phyloP scores from a whole-genome alignment of 257 asterid genomes.

The Salvia miltiorrhiza region DNA sequence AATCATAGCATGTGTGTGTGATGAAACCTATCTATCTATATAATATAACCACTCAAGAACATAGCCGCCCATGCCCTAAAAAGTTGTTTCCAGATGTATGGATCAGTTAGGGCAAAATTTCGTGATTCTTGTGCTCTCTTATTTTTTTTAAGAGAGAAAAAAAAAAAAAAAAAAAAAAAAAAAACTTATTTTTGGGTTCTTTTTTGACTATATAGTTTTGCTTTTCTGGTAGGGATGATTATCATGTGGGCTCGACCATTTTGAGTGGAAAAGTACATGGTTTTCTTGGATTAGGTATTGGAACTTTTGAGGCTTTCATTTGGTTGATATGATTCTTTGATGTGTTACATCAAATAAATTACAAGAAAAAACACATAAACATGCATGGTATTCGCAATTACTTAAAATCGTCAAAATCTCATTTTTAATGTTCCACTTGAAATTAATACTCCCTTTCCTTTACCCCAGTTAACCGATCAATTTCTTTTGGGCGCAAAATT shows the following conservation, averaged over 20 bases:
- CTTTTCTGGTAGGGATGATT: neutral
- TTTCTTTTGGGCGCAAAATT: no score
- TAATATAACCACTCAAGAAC: conserved; percentile 5
- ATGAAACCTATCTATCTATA: neutral
- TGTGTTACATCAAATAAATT: neutral
- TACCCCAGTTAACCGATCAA: no score
- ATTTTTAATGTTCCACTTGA: no score
- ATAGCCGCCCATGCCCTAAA: conserved; percentile 26
- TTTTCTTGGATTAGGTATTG: neutral
- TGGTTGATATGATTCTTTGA: neutral
- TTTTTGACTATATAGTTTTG: neutral
- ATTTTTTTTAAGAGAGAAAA: no score
- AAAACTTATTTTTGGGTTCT: neutral
- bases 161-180: no score
- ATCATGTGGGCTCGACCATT: neutral
- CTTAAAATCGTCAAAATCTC: no score
- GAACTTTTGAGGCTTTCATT: neutral
- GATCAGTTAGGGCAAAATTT: neutral
- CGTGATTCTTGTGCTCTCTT: conserved; percentile 2
- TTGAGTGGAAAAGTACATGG: neutral
- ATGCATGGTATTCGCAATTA: no score
- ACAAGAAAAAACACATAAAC: neutral
- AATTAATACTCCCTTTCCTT: no score
- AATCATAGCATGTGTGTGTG: neutral
- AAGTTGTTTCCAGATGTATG: neutral